These are phyloP conservation scores for Pleurotus sapidus DNA, from an alignment of 768 basidiomycete species.

Conservation along the genomic window DNA sequence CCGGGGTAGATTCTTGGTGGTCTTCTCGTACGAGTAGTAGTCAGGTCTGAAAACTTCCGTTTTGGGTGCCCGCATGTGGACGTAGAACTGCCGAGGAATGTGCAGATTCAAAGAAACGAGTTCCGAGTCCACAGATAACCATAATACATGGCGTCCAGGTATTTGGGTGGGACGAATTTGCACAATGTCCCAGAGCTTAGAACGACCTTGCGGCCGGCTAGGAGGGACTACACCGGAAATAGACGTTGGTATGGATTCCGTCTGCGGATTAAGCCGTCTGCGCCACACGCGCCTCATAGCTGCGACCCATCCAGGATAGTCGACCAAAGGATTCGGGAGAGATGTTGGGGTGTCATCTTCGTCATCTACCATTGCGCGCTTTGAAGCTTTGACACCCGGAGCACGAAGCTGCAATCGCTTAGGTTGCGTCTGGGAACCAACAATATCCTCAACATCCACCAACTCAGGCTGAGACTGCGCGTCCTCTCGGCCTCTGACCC, in stretches of 20 bases:
- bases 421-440: slow-evolving; percentile 20
- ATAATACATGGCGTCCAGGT: slow-evolving; percentile 82
- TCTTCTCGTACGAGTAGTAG: slow-evolving; percentile 69
- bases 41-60: slow-evolving; percentile 66
- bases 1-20: slow-evolving; percentile 76
- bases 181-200: slow-evolving; percentile 83
- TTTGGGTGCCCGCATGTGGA: slow-evolving; percentile 78
- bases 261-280: slow-evolving; percentile 47
- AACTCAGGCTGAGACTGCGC: slow-evolving; percentile 24
- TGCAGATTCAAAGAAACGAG: slow-evolving; percentile 80
- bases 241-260: slow-evolving; percentile 34
- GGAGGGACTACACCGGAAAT: slow-evolving; percentile 77
- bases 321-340: slow-evolving; percentile 59
- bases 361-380: slow-evolving; percentile 40
- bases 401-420: slow-evolving; percentile 42
- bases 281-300: slow-evolving; percentile 81
- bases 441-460: slow-evolving; percentile 65
- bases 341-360: slow-evolving; percentile 27
- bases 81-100: slow-evolving; percentile 89
- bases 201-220: slow-evolving; percentile 52
- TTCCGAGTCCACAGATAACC: slow-evolving; percentile 81
- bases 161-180: slow-evolving; percentile 80
- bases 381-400: slow-evolving; percentile 38
- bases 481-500: slow-evolving; percentile 23
- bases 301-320: slow-evolving; percentile 78